Conservation (phyloP, 129 eudicot genomes). For the Escallonia rubra region DNA sequence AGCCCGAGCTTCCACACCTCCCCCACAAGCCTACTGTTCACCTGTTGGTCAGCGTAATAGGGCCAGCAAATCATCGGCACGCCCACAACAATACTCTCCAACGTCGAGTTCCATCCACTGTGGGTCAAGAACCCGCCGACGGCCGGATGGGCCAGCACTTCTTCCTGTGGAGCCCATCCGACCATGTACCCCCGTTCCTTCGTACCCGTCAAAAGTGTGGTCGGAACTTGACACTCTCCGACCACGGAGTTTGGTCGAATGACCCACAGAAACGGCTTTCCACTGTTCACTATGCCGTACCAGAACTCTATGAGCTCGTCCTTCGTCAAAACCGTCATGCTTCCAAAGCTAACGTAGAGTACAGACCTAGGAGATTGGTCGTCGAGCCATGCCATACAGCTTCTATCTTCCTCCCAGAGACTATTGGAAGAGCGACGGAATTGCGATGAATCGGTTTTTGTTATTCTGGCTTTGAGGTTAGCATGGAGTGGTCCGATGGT, state of each 20-base stretch:
- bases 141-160: slow-evolving; percentile 32
- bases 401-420: no score
- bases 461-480: no score
- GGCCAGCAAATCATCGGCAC: slow-evolving; percentile 21
- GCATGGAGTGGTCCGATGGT: neutral
- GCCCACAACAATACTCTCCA: slow-evolving; percentile 34
- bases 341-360: slow-evolving; percentile 13
- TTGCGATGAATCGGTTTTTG: no score
- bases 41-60: slow-evolving; percentile 5
- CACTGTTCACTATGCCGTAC: slow-evolving; percentile 12
- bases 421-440: no score
- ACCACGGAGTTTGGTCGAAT: neutral
- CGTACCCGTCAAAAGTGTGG: slow-evolving; percentile 12
- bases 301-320: slow-evolving; percentile 9
- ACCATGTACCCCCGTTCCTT: slow-evolving; percentile 29
- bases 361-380: neutral
- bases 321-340: neutral
- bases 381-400: slow-evolving; percentile 10
- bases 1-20: slow-evolving; percentile 12
- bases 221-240: neutral
- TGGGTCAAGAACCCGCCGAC: slow-evolving; percentile 45
- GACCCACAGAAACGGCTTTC: slow-evolving; percentile 2
- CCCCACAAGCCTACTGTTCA: slow-evolving; percentile 8
- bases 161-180: slow-evolving; percentile 49
- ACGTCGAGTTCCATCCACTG: slow-evolving; percentile 45